Percentiles rank a stretch among this genome's conserved stretches.
Conservation (phyloP, 495 filamentous ascomycete genomes). For the Acidiella bohemica region DNA sequence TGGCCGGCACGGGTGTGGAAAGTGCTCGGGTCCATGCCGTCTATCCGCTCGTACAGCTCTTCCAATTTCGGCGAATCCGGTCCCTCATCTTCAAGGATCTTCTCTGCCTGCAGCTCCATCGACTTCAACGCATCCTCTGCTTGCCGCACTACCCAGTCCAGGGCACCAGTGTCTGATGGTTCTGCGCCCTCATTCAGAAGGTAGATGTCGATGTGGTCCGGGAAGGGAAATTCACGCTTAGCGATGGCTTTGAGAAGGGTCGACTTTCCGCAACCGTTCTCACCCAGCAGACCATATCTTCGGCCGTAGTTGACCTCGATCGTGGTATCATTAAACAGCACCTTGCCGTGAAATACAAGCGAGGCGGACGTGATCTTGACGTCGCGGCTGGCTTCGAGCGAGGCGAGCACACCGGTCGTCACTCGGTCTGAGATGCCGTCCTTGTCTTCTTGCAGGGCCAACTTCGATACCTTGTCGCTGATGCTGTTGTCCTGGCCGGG, state of each 20-base stretch:
- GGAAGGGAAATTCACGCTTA: conserved; percentile 85
- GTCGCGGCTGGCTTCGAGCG: conserved; percentile 68
- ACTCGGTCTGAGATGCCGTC: conserved; percentile 94
- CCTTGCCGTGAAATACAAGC: conserved; percentile 92
- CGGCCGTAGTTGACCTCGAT: conserved; percentile 88
- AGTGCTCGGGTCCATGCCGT: conserved; percentile 99
- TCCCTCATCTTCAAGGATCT: conserved; percentile 79
- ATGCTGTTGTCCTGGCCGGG: conserved; percentile 49
- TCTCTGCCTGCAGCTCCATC: conserved; percentile 77
- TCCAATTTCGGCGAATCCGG: conserved; percentile 84
- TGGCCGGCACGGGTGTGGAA: conserved; percentile 92
- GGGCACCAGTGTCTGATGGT: conserved; percentile 69
- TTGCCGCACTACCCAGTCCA: conserved; percentile 95
- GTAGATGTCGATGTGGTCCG: conserved; percentile 96
- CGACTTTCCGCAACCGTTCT: conserved; percentile 99
- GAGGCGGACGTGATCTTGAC: conserved; percentile 91
- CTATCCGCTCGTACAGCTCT: conserved; percentile 98
- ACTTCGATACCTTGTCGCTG: conserved; percentile 68
- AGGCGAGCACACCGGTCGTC: conserved; percentile 91
- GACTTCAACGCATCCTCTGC: conserved; percentile 85
- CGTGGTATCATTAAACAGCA: conserved; percentile 83
- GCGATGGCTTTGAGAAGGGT: conserved; percentile 91
- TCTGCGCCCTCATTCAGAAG: conserved; percentile 97
- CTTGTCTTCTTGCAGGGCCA: conserved; percentile 82
- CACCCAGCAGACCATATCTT: conserved; percentile 86